A percentile compares a stretch with the other conserved stretches of the same genome.
Conservation (phyloP, 2,329 filamentous ascomycete species). For the Colletotrichum higginsianum region DNA sequence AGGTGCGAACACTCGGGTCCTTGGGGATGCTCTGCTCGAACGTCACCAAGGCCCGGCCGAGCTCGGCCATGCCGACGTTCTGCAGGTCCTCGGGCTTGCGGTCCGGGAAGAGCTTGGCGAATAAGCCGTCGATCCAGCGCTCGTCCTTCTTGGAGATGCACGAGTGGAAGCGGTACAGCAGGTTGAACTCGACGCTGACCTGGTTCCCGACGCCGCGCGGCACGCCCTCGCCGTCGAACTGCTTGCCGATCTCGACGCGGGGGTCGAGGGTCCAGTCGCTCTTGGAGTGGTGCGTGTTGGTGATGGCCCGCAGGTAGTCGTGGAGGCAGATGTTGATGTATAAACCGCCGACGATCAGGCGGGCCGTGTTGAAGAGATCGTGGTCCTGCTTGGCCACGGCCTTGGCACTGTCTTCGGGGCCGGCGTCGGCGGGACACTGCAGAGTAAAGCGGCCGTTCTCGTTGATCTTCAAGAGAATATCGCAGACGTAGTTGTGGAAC, state of each 20-base stretch:
- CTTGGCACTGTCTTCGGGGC: conserved; percentile 61
- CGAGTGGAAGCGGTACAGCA: conserved; percentile 77
- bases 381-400: conserved; percentile 80
- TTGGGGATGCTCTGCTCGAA: conserved; percentile 58
- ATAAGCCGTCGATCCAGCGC: conserved; percentile 71
- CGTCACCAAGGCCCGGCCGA: conserved; percentile 46
- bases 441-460: conserved; percentile 84
- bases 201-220: conserved; percentile 75
- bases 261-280: conserved; percentile 76
- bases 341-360: conserved; percentile 79
- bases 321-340: conserved; percentile 82
- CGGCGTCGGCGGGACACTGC: conserved; percentile 57
- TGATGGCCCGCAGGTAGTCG: conserved; percentile 74
- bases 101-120: conserved; percentile 60
- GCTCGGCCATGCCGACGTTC: conserved; percentile 54
- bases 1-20: conserved; percentile 63
- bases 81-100: conserved; percentile 50
- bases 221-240: conserved; percentile 60
- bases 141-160: conserved; percentile 73
- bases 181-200: conserved; percentile 78
- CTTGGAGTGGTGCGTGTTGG: conserved; percentile 71
- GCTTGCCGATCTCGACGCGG: conserved; percentile 69
- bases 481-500: conserved; percentile 90
- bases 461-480: conserved; percentile 85
- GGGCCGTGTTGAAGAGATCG: conserved; percentile 84